Conservation (phyloP, 805 yeast genomes). For the Yamadazyma paraphyllophila region DNA sequence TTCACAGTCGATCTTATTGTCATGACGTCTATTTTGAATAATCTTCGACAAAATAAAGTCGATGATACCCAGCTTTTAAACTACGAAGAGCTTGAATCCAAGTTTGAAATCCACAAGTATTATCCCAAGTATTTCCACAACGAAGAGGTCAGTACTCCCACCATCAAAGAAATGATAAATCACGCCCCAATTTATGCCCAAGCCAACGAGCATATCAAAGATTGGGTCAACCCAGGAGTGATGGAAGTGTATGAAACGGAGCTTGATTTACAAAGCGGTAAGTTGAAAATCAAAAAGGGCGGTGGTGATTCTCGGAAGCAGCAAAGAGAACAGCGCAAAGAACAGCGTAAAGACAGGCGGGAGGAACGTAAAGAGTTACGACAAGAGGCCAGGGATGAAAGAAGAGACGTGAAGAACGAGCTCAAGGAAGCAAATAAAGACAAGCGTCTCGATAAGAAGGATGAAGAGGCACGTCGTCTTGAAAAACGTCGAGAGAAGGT, state of each 20-base stretch:
- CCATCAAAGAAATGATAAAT: conserved; percentile 28
- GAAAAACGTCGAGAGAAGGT: conserved; percentile 2
- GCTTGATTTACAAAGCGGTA: conserved; percentile 14
- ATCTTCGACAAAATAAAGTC: conserved; percentile 5
- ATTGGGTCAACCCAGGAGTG: conserved; percentile 16
- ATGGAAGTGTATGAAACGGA: conserved; percentile 18
- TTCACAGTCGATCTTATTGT: not conserved
- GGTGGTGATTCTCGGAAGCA: conserved; percentile 3
- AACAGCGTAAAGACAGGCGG: conserved; percentile 4
- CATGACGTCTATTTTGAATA: conserved; percentile 7
- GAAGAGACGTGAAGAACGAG: not conserved
- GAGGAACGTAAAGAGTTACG: conserved; percentile 7
- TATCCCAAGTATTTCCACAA: conserved; percentile 40
- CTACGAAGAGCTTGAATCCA: conserved; percentile 35
- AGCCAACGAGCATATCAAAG: conserved; percentile 32
- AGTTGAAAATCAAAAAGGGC: conserved; percentile 11
- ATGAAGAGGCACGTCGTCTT: not conserved
- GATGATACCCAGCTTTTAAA: conserved; percentile 26
- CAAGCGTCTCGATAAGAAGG: not conserved
- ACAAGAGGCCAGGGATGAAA: not conserved
- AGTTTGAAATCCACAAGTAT: conserved; percentile 36
- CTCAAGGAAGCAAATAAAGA: conserved; percentile 3
- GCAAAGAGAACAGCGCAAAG: conserved; percentile 9
- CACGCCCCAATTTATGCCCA: conserved; percentile 42
- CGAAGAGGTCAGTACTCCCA: conserved; percentile 35